These are phyloP conservation scores for Mortierella alpina DNA, from an alignment of 192 early-diverging fungal genomes.

Conservation along the genomic window DNA sequence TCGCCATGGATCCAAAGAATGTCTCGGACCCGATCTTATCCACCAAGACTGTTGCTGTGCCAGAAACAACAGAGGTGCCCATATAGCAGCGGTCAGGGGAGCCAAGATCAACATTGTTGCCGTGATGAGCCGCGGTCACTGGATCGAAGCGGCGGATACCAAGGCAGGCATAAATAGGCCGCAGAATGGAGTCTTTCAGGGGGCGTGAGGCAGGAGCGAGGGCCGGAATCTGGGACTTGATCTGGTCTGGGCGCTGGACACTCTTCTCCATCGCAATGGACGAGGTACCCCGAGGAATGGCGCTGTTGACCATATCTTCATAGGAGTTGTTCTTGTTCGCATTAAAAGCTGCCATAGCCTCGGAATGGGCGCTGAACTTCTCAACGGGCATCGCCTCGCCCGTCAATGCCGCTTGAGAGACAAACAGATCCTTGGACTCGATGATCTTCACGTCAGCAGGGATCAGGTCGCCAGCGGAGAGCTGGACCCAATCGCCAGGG, in stretches of 20 bases:
- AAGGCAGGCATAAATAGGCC: conserved; percentile 23
- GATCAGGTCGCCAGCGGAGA: conserved; percentile 58
- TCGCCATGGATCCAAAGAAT: conserved; percentile 59
- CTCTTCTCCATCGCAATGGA: conserved; percentile 25
- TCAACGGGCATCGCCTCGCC: conserved; percentile 65
- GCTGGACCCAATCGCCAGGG: conserved; percentile 57
- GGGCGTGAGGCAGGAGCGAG: not conserved
- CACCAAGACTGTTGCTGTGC: conserved; percentile 59
- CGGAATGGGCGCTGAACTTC: conserved; percentile 39
- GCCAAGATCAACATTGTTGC: conserved; percentile 30
- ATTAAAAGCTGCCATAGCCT: conserved; percentile 23
- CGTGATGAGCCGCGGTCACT: not conserved
- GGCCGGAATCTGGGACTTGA: too few species aligned
- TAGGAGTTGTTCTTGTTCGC: conserved; percentile 6
- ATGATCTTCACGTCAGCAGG: conserved; percentile 56
- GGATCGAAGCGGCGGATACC: conserved; percentile 39
- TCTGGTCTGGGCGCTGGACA: not conserved
- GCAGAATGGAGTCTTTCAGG: conserved; percentile 22
- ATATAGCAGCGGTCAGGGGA: conserved; percentile 53
- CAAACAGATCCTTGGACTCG: conserved; percentile 59
- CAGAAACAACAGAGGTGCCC: conserved; percentile 60
- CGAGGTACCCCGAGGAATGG: conserved; percentile 10
- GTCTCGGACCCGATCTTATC: conserved; percentile 57
- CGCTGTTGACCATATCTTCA: conserved; percentile 9
- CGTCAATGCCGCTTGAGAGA: conserved; percentile 59